Evolutionary conservation across 495 filamentous ascomycete species (phyloP).

Genomic region (Saxophila tyrrhenica): DNA sequence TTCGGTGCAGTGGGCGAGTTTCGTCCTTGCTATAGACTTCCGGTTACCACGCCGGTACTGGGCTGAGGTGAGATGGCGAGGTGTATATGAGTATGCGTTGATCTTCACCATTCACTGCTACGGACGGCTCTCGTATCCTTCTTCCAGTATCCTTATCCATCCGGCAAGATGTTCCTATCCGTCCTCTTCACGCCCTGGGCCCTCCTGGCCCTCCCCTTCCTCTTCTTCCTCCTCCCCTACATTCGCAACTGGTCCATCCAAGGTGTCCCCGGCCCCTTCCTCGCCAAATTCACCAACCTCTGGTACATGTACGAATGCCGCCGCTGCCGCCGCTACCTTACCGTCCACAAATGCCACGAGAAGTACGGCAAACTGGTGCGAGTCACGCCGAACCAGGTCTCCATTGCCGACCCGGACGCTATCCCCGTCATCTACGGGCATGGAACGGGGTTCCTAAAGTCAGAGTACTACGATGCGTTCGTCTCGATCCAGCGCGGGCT

Average conservation of each 20-base stretch:
- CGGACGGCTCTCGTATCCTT: not conserved
- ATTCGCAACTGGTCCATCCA: conserved; percentile 51
- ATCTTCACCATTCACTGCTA: not conserved
- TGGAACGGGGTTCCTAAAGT: conserved; percentile 34
- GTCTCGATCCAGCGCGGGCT: conserved; percentile 76
- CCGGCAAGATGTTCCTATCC: conserved; percentile 32
- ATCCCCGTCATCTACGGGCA: conserved; percentile 46
- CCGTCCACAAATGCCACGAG: conserved; percentile 63
- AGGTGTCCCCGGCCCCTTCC: conserved; percentile 57
- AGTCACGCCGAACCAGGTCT: conserved; percentile 49
- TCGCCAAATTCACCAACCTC: conserved; percentile 60
- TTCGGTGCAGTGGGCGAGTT: not conserved
- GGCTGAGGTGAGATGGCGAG: not conserved
- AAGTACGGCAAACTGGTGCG: conserved; percentile 52
- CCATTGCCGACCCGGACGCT: conserved; percentile 47
- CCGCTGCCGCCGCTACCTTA: conserved; percentile 51
- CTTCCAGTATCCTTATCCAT: not conserved
- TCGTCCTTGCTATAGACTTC: not conserved
- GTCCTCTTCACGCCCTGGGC: conserved; percentile 49
- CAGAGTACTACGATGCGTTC: conserved; percentile 81
- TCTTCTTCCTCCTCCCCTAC: conserved; percentile 63
- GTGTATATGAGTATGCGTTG: not conserved
- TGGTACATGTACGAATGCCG: conserved; percentile 66
- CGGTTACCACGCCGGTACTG: not conserved
- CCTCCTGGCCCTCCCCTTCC: conserved; percentile 38